Evolutionary conservation across 2,329 filamentous ascomycete genomes (phyloP), one percentile per base, ranked within the genome.

Genomic region (Cadophora luteo-olivacea): DNA sequence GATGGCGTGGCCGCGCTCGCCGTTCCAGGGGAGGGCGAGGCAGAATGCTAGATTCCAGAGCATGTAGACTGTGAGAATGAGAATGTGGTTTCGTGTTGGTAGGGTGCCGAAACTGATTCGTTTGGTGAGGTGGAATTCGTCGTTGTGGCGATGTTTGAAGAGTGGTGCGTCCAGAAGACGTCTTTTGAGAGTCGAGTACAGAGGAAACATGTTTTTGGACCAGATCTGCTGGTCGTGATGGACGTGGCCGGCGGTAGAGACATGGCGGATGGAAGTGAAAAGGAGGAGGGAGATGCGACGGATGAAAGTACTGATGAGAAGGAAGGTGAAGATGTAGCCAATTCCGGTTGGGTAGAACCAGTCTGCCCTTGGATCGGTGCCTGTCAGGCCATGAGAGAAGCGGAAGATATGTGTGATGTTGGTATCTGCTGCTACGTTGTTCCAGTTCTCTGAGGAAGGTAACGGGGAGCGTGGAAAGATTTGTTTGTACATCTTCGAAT

Each of bases 41-140:
- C 91, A 94, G 80, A 95, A 97, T 19, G 88, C 88, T 32, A 94
- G 77, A 77, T 97, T 96, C 72, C 87, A 88, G 4, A 82, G 81
- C n/a, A 91, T 78, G 78, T 94, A 94, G 49, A 87, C 78, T 33
- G 85, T 63, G 29, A 96, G 81, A 75, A 95, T 84, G 64, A 92
- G 77, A 12, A 88, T 87, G 77, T 96, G 92, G 75, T 93, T 89
- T 64, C 92, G 84, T 19, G 91, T 91, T 0, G 92, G 92, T 32
- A 96, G 81, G 0, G 92, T 94, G 70, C 92, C 91, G 65, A 92
- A 86, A 72, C 88, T 88, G 77, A 91, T 80, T 14, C 88, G 89
- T 24, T 82, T 83, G 32, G 87, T 90, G 14, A 93, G 80, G 75
- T 89, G 88, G 71, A 92, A 85, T 75, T 92, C 89, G 33, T 87